These are phyloP conservation scores for Tulasnella sp. DNA, from an alignment of 768 basidiomycete genomes.

Conservation along the genomic window DNA sequence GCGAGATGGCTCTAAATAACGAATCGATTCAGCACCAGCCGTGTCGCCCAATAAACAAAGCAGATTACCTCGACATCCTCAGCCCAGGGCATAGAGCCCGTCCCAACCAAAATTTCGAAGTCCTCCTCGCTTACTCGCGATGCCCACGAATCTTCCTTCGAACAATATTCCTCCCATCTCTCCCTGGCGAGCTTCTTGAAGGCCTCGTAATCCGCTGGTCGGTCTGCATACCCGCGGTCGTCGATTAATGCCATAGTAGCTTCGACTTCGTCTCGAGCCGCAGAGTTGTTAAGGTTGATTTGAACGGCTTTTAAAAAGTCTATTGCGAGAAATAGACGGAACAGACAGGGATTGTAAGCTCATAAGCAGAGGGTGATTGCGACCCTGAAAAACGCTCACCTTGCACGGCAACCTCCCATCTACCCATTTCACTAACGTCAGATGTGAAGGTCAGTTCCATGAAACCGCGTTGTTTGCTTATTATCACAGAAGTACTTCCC, in stretches of 20 bases:
- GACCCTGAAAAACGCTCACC: background rate
- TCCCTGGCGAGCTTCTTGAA: background rate
- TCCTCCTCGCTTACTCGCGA: background rate
- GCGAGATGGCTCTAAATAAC: background rate
- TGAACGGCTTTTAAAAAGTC: background rate
- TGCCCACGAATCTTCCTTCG: background rate
- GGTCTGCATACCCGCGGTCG: background rate
- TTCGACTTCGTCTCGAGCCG: background rate
- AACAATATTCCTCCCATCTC: background rate
- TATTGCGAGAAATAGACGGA: background rate
- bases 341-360: background rate
- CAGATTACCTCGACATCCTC: background rate
- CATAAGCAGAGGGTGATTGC: background rate
- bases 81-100: background rate
- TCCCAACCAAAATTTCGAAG: background rate
- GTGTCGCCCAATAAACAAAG: background rate
- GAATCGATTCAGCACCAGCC: background rate
- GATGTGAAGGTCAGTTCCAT: background rate
- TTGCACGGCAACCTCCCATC: background rate
- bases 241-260: background rate
- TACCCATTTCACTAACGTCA: background rate
- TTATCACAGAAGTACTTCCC: background rate
- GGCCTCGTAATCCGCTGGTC: background rate
- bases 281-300: background rate
- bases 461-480: background rate